Evolutionary conservation across 805 yeast species (phyloP).

Genomic region (Schwanniomyces vanrijiae): DNA sequence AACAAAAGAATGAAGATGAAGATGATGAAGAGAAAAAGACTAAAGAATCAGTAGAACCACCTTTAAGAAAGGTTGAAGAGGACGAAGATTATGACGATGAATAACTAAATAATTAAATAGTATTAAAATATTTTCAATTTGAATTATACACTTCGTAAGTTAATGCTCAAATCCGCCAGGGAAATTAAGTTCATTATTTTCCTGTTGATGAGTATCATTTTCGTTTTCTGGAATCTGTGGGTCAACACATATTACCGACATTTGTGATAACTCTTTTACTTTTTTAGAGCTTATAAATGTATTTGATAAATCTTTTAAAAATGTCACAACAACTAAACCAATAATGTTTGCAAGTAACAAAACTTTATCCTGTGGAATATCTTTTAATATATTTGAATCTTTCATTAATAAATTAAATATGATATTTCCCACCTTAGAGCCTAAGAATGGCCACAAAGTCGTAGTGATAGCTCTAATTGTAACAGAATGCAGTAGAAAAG

Average conservation of each 20-base stretch:
- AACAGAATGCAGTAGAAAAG: constrained; percentile 21
- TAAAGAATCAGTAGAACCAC: constrained; percentile 39
- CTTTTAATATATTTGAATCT: constrained; percentile 3
- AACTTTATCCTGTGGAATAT: constrained; percentile 13
- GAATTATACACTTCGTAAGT: neutral
- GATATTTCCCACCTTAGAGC: constrained; percentile 31
- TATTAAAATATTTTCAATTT: neutral
- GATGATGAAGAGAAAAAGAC: constrained; percentile 27
- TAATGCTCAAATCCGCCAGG: neutral
- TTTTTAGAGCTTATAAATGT: constrained; percentile 27
- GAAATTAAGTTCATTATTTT: neutral
- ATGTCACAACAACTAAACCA: constrained; percentile 32
- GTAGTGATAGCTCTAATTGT: constrained; percentile 31
- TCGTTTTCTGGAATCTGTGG: neutral
- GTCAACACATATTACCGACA: constrained; percentile 20
- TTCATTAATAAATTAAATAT: constrained; percentile 14
- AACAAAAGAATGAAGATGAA: constrained; percentile 17
- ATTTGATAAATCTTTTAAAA: constrained; percentile 33
- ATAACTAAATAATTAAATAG: constrained; percentile 8
- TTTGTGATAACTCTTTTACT: constrained; percentile 27
- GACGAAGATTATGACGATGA: constrained; percentile 49
- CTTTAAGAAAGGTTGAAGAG: constrained; percentile 45
- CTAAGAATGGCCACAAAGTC: constrained; percentile 39
- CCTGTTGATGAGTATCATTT: neutral
- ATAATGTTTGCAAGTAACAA: constrained; percentile 30